Percentiles rank a stretch among this genome's conserved stretches.
phyloP scores from a whole-genome alignment of 371 early-diverging fungal species.

The Apophysomyces elegans region DNA sequence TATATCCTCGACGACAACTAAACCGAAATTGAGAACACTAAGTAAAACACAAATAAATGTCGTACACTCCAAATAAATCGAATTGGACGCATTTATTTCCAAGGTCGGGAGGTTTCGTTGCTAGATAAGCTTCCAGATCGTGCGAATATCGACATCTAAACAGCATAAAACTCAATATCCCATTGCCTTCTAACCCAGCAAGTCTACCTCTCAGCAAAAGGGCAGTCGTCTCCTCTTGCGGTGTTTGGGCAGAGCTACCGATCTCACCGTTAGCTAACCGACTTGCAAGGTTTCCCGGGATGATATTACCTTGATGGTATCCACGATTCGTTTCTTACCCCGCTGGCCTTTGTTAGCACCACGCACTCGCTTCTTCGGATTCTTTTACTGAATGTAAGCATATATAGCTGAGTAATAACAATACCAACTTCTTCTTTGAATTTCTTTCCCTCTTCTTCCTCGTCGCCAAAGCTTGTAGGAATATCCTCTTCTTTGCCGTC shows the following conservation, averaged over 20 bases:
- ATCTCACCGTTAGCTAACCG: not conserved
- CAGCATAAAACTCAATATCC: not conserved
- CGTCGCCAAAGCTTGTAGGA: conserved; percentile 31
- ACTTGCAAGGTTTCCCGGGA: not conserved
- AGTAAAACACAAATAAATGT: conserved; percentile 1
- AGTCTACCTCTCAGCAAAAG: conserved; percentile 50
- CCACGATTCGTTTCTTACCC: conserved; percentile 45
- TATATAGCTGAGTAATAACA: not conserved
- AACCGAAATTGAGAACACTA: not conserved
- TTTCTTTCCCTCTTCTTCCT: conserved; percentile 26
- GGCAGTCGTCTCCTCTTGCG: conserved; percentile 57
- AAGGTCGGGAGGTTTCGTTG: conserved; percentile 72
- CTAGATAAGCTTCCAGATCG: conserved; percentile 66
- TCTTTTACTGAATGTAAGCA: not conserved
- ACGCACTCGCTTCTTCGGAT: conserved; percentile 19
- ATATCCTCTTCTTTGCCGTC: conserved; percentile 25
- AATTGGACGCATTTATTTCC: conserved; percentile 76
- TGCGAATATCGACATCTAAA: conserved; percentile 71
- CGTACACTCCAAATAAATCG: conserved; percentile 73
- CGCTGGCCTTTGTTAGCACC: conserved; percentile 47
- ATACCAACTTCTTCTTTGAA: conserved; percentile 24
- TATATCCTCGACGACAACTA: conserved; percentile 70
- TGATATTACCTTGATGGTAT: conserved; percentile 31
- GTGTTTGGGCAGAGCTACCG: conserved; percentile 56
- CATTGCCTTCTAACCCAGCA: not conserved